Percentiles rank a stretch among this genome's conserved stretches.
These are phyloP conservation scores for Lachnellula hyalina DNA, from an alignment of 2,329 filamentous ascomycete genomes.

Conservation along the genomic window DNA sequence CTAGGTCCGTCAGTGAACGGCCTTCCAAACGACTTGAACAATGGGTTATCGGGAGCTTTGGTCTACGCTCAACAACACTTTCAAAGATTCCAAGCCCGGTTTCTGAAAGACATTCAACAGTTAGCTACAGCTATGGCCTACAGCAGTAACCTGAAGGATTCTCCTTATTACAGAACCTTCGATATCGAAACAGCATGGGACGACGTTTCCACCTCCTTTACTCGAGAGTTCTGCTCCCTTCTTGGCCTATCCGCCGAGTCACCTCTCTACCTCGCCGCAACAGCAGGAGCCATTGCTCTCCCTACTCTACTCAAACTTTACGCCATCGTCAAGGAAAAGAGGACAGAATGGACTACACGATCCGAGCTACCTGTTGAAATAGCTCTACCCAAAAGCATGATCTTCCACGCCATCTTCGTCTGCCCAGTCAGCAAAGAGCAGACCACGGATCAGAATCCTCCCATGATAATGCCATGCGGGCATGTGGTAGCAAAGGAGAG, in stretches of 20 bases:
- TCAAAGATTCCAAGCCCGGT: constrained; percentile 65
- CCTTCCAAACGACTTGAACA: constrained; percentile 47
- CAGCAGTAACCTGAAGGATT: constrained; percentile 64
- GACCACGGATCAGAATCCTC: constrained; percentile 85
- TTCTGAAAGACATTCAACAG: constrained; percentile 73
- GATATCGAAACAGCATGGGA: constrained; percentile 71
- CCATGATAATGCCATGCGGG: constrained; percentile 94
- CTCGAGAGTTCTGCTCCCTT: constrained; percentile 87
- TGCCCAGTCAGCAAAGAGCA: constrained; percentile 97
- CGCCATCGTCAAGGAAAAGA: constrained; percentile 78
- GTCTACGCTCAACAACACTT: constrained; percentile 74
- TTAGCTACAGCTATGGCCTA: constrained; percentile 79
- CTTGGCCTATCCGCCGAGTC: constrained; percentile 87
- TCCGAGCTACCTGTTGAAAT: constrained; percentile 82
- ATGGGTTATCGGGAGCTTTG: constrained; percentile 61
- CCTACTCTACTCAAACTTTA: constrained; percentile 86
- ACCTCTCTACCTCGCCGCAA: constrained; percentile 86
- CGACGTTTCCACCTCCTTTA: constrained; percentile 82
- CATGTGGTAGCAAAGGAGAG: constrained; percentile 89
- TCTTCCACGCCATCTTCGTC: constrained; percentile 95
- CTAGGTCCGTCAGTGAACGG: constrained; percentile 53
- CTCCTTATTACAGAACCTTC: constrained; percentile 77
- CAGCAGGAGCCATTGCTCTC: constrained; percentile 85
- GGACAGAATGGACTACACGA: constrained; percentile 90
- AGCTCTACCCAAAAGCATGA: constrained; percentile 52